Percentiles rank a stretch among this genome's conserved stretches.
These are phyloP conservation scores for Calonectria multiphialidica DNA, from an alignment of 2,329 filamentous ascomycete species.

Conservation along the genomic window DNA sequence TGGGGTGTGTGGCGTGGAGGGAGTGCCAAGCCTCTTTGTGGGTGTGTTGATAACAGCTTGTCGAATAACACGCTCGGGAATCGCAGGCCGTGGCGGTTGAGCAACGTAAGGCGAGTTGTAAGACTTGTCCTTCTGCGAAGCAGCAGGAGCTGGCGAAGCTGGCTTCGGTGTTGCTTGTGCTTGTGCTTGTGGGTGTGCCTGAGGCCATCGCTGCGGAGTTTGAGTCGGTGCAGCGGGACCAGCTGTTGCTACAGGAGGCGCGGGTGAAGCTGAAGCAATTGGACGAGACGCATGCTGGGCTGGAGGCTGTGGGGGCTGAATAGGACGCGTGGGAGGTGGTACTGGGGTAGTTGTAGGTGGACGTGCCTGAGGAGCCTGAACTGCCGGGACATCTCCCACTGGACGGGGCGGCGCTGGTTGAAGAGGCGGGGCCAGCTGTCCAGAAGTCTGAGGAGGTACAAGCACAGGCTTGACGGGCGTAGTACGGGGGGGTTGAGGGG, in stretches of 20 bases:
- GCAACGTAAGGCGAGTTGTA: constrained; percentile 44
- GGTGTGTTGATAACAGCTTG: constrained; percentile 51
- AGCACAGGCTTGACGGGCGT: constrained; percentile 46
- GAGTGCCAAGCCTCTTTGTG: constrained; percentile 47
- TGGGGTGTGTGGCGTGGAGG: constrained; percentile 52
- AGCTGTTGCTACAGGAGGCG: constrained; percentile 36
- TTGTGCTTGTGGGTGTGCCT: constrained; percentile 41
- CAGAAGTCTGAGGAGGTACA: constrained; percentile 50
- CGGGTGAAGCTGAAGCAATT: constrained; percentile 48
- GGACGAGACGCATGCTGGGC: constrained; percentile 43
- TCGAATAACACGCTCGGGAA: constrained; percentile 57
- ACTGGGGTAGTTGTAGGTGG: constrained; percentile 50
- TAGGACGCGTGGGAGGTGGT: constrained; percentile 49
- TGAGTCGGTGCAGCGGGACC: constrained; percentile 40
- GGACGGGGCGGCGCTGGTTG: constrained; percentile 49
- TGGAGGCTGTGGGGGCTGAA: constrained; percentile 46
- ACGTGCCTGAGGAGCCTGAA: constrained; percentile 43
- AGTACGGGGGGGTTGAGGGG: constrained; percentile 39
- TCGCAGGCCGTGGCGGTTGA: constrained; percentile 51
- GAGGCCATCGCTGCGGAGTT: constrained; percentile 49
- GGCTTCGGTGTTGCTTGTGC: constrained; percentile 40
- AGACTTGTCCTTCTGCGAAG: constrained; percentile 45
- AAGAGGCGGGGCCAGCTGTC: constrained; percentile 50
- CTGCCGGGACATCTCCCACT: constrained; percentile 31
- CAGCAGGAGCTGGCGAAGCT: constrained; percentile 39